Evolutionary conservation across 2,329 filamentous ascomycete species (phyloP), one percentile per base, ranked within the genome.

Genomic region (Beauveria medogensis): DNA sequence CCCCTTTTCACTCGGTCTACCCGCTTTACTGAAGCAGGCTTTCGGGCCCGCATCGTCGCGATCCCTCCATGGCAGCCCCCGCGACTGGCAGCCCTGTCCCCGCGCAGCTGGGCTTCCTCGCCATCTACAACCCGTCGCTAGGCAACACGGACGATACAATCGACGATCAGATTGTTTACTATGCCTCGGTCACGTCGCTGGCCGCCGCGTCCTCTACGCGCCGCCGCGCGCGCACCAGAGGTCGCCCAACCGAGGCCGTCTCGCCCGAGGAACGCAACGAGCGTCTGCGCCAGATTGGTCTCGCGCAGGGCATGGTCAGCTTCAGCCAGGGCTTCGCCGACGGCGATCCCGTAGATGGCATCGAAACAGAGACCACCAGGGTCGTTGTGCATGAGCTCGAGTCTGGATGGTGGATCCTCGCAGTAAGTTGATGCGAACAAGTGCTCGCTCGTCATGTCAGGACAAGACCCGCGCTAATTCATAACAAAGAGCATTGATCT

Each of bases 301-400:
- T 99, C 64, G 94, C 94, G 46, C 94, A 99, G 77, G 94, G 92
- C 71, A 96, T 97, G 88, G 88, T 96, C 62, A 90, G 87, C 71
- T 99, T 99, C 76, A 90, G 90, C 68, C 88, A 87, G 70, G 92
- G 87, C 68, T 99, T 99, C 74, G 89, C 92, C 2, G 82, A 85
- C 63, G 90, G 87, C 62, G 81, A 87, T 66, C 73, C 90, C 2
- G 84, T 97, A 44, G 91, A 96, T 68, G 86, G 86, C 10, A 87
- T 99, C 63, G 94, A 99, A 70, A 97, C 94, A 1, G 90, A 96
- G 68, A 94, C 90, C 77, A 86, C 88, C 55, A 84, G 92, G 37
- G 87, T 97, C 40, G 81, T 97, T 40, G 77, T 97, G 50, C 86
- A 91, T 68, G 92, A 99, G 77, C 76, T 99, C 65, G 93, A 99